Base-by-base conservation (phyloP, 768 basidiomycete genomes). In the Lentinula sp. region DNA sequence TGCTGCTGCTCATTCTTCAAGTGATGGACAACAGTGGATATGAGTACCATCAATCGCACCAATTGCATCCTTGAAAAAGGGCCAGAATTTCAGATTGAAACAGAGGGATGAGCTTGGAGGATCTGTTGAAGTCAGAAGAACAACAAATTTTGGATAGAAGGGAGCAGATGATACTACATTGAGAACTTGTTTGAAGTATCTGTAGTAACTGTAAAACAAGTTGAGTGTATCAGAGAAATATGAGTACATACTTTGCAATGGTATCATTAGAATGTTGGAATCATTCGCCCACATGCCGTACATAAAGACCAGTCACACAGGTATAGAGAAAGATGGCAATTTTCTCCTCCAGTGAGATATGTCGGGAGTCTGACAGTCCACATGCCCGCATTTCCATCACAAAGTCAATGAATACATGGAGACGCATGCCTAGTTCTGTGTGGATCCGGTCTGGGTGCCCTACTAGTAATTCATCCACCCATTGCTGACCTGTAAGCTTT, bases 21-120 rank as follows among this genome's bases (percentile, higher is more conserved):
- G 54, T 13, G 69, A 65, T 23, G 67, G 63, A 49, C 59, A 65
- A 48, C 64, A 65, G 52, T 60, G 55, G 40, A 72, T 71, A 59
- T 72, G 71, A 9, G 67, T 73, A 5, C 74, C 70, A 65, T 77
- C 71, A 2, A 76, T 63, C 1, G 72, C 73, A 43, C 74, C 72
- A 31, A 78, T 61, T 15, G 67, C 68, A 57, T 72, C 63, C n/a
- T 66, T 61, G 61, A 76, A 74, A 57, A 66, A 77, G 0, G 71
- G 73, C 35, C 50, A 71, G 39, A 69, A 68, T 45, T 73, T 73
- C 1, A 68, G 62, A 55, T 71, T 68, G 4, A 28, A 18, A 4
- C n/a, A 57, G 31, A 75, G 73, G 10, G 63, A 49, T 3, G 46
- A 39, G 18, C 67, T 64, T 3, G 62, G 56, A 9, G 59, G 65